Conservation (phyloP, 139 green algal species). For the Chlorella sp. region DNA sequence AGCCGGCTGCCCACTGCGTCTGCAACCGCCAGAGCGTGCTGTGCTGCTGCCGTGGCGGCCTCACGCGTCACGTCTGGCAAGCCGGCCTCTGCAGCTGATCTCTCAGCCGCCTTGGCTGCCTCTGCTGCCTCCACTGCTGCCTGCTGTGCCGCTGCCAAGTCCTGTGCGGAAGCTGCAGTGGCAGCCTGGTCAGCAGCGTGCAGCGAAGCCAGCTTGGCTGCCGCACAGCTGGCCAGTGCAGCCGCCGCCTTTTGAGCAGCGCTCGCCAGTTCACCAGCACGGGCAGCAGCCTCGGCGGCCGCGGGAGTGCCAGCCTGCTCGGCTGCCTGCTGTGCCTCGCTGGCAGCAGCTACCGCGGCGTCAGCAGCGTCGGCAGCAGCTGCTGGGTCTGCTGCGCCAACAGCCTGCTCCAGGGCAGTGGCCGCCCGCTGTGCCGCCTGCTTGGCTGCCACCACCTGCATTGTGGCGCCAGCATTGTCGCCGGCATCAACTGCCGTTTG, state of each 20-base stretch:
- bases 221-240: neutral
- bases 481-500: neutral
- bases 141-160: neutral
- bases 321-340: constrained; percentile 6
- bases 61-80: neutral
- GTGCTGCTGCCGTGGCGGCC: neutral
- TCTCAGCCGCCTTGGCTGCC: constrained; percentile 3
- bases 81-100: neutral
- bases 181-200: neutral
- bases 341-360: neutral
- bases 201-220: neutral
- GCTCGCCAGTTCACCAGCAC: neutral
- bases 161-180: neutral
- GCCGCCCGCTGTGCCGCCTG: neutral
- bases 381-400: neutral
- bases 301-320: neutral
- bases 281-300: neutral
- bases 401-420: neutral
- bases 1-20: neutral
- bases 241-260: constrained; percentile 3
- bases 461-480: neutral
- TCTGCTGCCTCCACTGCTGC: neutral
- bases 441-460: neutral
- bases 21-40: neutral
- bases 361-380: neutral